phyloP scores from a whole-genome alignment of 148 eudicot genomes.

The Cornus florida region DNA sequence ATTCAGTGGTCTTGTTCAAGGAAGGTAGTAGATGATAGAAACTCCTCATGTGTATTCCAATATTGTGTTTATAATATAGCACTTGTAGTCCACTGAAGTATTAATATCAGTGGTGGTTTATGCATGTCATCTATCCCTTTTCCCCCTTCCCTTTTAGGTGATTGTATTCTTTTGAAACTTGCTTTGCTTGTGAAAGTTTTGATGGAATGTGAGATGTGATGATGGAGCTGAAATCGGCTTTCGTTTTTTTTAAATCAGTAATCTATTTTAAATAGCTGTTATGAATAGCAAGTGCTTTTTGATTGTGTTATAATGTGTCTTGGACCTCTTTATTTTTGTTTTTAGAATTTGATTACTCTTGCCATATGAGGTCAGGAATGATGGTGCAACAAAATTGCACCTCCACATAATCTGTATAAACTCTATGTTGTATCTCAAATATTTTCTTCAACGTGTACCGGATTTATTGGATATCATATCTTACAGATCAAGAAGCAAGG shows the following conservation, averaged over 20 bases:
- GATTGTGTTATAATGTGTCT: background rate
- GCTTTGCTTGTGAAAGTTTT: background rate
- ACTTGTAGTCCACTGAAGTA: background rate
- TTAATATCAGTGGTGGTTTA: background rate
- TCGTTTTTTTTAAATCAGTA: background rate
- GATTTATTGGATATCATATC: too few relatives aligned
- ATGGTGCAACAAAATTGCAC: too few relatives aligned
- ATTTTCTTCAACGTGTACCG: too few relatives aligned
- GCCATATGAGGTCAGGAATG: too few relatives aligned
- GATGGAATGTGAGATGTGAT: background rate
- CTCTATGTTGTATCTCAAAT: too few relatives aligned
- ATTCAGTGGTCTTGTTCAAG: conserved; percentile 96
- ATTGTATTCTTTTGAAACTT: background rate
- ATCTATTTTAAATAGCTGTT: background rate
- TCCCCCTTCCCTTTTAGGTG: background rate
- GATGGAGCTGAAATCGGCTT: conserved; percentile 9
- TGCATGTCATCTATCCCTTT: background rate
- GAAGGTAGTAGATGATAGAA: conserved; percentile 39
- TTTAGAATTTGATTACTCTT: too few relatives aligned
- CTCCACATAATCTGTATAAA: too few relatives aligned
- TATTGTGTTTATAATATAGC: background rate
- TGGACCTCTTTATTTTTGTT: too few relatives aligned
- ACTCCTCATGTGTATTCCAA: background rate
- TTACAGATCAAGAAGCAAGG: too few relatives aligned
- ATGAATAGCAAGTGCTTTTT: background rate